phyloP scores from a whole-genome alignment of 2,329 filamentous ascomycete genomes.

The Neonectria magnoliae region DNA sequence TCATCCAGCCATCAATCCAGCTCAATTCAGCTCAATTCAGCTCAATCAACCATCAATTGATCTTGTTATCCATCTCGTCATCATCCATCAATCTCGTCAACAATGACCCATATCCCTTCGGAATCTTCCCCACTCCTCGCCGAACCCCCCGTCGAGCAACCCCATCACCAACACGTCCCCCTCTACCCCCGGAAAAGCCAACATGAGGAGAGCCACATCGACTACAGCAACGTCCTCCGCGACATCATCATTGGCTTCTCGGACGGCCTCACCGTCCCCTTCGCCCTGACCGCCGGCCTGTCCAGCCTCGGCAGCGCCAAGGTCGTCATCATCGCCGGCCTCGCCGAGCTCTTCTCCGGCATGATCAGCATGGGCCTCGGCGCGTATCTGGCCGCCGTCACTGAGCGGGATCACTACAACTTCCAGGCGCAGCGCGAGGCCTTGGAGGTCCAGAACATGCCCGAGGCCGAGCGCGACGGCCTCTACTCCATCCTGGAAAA shows the following conservation, averaged over 20 bases:
- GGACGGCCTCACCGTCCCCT: slow-evolving; percentile 82
- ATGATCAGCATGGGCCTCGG: slow-evolving; percentile 83
- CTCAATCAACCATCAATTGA: no score
- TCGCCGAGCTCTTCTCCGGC: slow-evolving; percentile 80
- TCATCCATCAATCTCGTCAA: not conserved
- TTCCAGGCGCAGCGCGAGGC: slow-evolving; percentile 59
- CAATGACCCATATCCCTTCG: slow-evolving; percentile 42
- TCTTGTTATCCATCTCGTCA: not conserved
- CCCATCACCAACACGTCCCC: slow-evolving; percentile 36
- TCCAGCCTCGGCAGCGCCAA: slow-evolving; percentile 71
- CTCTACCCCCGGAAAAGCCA: slow-evolving; percentile 38
- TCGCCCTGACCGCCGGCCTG: slow-evolving; percentile 80
- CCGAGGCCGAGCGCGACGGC: slow-evolving; percentile 57
- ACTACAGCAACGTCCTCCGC: slow-evolving; percentile 59
- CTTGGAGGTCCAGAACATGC: slow-evolving; percentile 53
- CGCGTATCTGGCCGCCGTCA: slow-evolving; percentile 74
- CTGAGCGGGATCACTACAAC: slow-evolving; percentile 62
- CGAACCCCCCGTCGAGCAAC: slow-evolving; percentile 45
- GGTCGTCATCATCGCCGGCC: slow-evolving; percentile 75
- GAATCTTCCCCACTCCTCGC: slow-evolving; percentile 48
- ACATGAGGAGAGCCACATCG: slow-evolving; percentile 43
- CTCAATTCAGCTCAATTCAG: no score
- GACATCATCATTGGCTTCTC: slow-evolving; percentile 81
- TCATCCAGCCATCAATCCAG: no score
- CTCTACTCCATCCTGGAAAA: slow-evolving; percentile 61